These are phyloP conservation scores for Viola pubescens DNA, from an alignment of 441 rosid genomes.

Conservation along the genomic window DNA sequence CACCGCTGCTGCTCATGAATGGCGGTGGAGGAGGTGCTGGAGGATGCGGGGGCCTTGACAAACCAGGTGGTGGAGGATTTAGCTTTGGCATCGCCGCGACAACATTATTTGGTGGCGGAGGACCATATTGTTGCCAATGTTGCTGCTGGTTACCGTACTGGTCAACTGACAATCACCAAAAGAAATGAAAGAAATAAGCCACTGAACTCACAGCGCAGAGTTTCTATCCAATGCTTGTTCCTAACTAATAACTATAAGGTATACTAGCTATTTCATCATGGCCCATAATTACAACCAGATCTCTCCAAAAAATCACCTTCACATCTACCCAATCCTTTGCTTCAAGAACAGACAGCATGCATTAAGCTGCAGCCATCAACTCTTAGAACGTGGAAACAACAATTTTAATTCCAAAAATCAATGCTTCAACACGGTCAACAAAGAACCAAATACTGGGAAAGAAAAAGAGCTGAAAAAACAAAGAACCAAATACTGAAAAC, in stretches of 20 bases:
- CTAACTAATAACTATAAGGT: no score
- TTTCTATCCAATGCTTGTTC: not conserved
- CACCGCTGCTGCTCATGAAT: conserved; percentile 75
- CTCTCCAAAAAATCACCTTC: conserved; percentile 8
- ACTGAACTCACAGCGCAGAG: not conserved
- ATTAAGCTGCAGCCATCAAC: not conserved
- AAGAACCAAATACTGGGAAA: not conserved
- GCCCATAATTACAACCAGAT: not conserved
- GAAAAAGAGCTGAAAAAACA: not conserved
- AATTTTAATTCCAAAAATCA: not conserved
- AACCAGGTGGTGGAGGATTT: conserved; percentile 42
- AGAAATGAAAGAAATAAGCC: conserved; percentile 13
- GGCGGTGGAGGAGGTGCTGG: conserved; percentile 58
- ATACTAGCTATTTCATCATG: no score
- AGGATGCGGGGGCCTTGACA: conserved; percentile 42
- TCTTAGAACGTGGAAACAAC: no score
- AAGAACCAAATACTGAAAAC: not conserved
- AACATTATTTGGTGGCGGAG: conserved; percentile 41
- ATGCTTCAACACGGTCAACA: not conserved
- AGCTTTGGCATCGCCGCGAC: conserved; percentile 33
- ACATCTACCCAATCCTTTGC: not conserved
- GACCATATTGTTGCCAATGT: conserved; percentile 58
- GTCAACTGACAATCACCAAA: conserved; percentile 36
- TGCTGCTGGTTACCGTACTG: conserved; percentile 51
- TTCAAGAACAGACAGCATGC: not conserved